Evolutionary conservation across 805 yeast species (phyloP), one percentile per base, ranked within the genome.

Genomic region (Brettanomyces naardenensis): DNA sequence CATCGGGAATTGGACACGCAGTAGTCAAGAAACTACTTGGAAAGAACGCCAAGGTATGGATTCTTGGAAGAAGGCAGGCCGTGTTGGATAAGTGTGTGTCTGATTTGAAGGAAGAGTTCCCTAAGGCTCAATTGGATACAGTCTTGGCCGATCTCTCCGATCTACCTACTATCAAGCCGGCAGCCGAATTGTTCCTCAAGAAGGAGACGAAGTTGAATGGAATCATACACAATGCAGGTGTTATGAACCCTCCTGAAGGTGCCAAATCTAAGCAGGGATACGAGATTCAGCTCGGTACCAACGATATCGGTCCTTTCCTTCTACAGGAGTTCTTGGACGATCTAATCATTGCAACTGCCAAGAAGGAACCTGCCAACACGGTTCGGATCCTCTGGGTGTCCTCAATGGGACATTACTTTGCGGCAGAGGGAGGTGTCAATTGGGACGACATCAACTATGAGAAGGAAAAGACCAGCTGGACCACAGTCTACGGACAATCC

Each of bases 271-370:
- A 36, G 9, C 74, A 73, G 51, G 74, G 72, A 6, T 62, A 56
- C 39, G 78, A 73, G 36, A 38, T 57, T 27, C 71, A 66, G 37
- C 51, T 69, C 29, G 78, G 73, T 7, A 63, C 66, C 15, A 73
- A 73, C 48, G 62, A 50, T 15, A 44, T 73, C 65, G 69, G 43
- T 59, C 33, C 13, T 17, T 10, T 11, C 11, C 13, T 30, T 9
- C 19, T 30, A 6, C 19, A 9, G 15, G n/a, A 59, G 38, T 48
- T 58, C 19, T 47, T 69, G 33, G 57, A 55, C 19, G 68, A 69
- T 6, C 42, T 68, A 4, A 42, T 73, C 14, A 39, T 59, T 19
- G 46, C 56, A 20, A 53, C 69, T 2, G 58, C 64, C 2, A 40
- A 51, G 30, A 38, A 39, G 2, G 48, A 36, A 5, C 32, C 33